Percentiles rank a stretch among this genome's conserved stretches.
Conservation (phyloP, 2,329 filamentous ascomycete species). For the Claviceps monticola region DNA sequence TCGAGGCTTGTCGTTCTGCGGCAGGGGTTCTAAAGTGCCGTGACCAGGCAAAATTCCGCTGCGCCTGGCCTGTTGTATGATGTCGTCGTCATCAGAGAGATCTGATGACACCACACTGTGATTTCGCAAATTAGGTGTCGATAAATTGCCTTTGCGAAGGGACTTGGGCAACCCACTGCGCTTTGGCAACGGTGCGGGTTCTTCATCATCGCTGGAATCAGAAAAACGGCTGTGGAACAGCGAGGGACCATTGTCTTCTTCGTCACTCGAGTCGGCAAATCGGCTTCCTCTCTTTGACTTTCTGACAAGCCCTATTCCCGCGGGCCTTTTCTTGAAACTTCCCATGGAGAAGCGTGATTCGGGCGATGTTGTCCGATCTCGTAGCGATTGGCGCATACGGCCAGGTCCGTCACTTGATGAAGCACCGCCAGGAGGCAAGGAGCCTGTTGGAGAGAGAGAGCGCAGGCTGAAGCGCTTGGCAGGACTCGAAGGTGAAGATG, state of each 20-base stretch:
- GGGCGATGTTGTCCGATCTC: slow-evolving; percentile 21
- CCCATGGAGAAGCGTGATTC: slow-evolving; percentile 24
- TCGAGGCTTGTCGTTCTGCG: slow-evolving; percentile 7
- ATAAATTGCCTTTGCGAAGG: slow-evolving; percentile 14
- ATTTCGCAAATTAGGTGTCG: not conserved
- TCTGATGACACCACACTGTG: slow-evolving; percentile 34
- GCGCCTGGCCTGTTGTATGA: slow-evolving; percentile 15
- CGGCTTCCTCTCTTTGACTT: slow-evolving; percentile 31
- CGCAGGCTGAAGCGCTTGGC: slow-evolving; percentile 56
- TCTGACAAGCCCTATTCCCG: slow-evolving; percentile 25
- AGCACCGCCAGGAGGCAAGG: no score
- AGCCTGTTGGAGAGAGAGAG: slow-evolving; percentile 51
- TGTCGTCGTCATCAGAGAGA: slow-evolving; percentile 45
- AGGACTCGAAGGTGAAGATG: slow-evolving; percentile 15
- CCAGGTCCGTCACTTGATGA: slow-evolving; percentile 8
- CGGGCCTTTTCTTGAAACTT: slow-evolving; percentile 25
- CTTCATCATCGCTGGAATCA: slow-evolving; percentile 11
- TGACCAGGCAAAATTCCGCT: slow-evolving; percentile 20
- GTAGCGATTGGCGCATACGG: slow-evolving; percentile 33
- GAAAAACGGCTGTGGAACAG: slow-evolving; percentile 47
- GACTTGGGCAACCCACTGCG: slow-evolving; percentile 21
- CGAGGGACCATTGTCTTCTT: slow-evolving; percentile 26
- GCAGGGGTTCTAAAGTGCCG: slow-evolving; percentile 18
- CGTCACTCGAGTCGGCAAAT: slow-evolving; percentile 50
- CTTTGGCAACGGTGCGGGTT: slow-evolving; percentile 8